These are phyloP conservation scores for Micractinium sp. DNA, from an alignment of 139 green algal species.

Conservation along the genomic window DNA sequence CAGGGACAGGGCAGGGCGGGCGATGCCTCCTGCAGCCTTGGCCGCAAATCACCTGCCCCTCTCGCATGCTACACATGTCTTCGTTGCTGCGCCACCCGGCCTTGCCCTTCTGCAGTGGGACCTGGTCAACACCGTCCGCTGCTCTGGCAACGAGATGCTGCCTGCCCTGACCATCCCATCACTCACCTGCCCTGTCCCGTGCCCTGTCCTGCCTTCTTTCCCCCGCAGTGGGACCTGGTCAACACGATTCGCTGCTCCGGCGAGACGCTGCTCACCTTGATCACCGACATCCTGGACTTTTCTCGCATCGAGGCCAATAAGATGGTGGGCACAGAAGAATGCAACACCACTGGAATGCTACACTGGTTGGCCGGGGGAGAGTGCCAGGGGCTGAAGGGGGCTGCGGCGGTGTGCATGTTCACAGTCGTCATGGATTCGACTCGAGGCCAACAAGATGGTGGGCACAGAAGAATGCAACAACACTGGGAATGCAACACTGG, in stretches of 20 bases:
- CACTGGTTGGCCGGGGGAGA: no score
- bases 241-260: constrained; percentile 84
- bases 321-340: constrained; percentile 46
- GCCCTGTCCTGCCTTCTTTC: neutral
- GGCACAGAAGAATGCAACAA: neutral
- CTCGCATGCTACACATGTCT: no score
- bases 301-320: constrained; percentile 88
- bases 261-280: constrained; percentile 87
- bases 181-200: no score
- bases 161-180: constrained; percentile 75
- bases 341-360: neutral
- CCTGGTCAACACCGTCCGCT: constrained; percentile 85
- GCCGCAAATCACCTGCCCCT: no score
- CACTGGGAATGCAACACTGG: no score
- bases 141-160: constrained; percentile 80
- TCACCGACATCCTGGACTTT: constrained; percentile 95
- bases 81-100: no score
- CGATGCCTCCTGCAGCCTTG: no score
- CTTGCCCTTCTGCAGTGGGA: constrained; percentile 58
- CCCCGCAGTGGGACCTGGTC: constrained; percentile 76
- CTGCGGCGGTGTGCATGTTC: constrained; percentile 59
- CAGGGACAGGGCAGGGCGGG: no score
- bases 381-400: no score
- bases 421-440: constrained; percentile 93
- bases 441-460: constrained; percentile 87